phyloP scores from a whole-genome alignment of 2,329 filamentous ascomycete genomes.

The Pestalotiopsis fici region DNA sequence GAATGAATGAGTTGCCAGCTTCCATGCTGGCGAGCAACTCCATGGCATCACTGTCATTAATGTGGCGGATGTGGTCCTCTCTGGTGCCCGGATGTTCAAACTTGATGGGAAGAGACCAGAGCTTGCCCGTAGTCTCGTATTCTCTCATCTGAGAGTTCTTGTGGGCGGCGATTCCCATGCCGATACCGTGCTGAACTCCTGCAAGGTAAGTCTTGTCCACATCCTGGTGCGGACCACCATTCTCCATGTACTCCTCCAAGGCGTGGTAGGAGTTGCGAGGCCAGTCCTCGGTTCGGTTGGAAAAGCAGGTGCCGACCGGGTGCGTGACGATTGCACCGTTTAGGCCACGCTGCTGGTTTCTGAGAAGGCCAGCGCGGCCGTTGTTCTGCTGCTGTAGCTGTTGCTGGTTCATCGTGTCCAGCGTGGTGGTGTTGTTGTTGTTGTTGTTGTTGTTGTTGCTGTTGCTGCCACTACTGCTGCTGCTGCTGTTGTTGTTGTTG shows the following conservation, averaged over 20 bases:
- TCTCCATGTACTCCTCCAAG: background rate
- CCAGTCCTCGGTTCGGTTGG: background rate
- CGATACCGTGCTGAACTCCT: constrained; percentile 22
- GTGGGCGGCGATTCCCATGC: constrained; percentile 15
- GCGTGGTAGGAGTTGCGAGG: background rate
- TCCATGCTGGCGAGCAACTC: background rate
- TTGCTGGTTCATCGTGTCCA: too few relatives aligned
- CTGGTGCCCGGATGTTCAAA: background rate
- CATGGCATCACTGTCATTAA: background rate
- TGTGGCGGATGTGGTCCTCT: background rate
- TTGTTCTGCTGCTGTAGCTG: too few relatives aligned
- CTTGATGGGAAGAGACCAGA: constrained; percentile 10
- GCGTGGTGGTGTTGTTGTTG: too few relatives aligned
- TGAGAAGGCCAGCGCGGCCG: background rate
- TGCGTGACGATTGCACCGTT: too few relatives aligned
- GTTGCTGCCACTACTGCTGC: too few relatives aligned
- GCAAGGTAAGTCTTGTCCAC: constrained; percentile 15
- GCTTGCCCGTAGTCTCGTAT: constrained; percentile 10
- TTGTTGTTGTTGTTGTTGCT: too few relatives aligned
- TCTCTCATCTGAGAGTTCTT: constrained; percentile 17
- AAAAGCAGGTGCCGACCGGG: background rate
- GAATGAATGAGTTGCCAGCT: background rate
- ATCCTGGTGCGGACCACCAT: background rate
- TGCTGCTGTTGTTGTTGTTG: too few relatives aligned
- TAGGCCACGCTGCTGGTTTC: background rate